These are phyloP conservation scores for Aspergillus fructus DNA, from an alignment of 2,329 filamentous ascomycete species.

Conservation along the genomic window DNA sequence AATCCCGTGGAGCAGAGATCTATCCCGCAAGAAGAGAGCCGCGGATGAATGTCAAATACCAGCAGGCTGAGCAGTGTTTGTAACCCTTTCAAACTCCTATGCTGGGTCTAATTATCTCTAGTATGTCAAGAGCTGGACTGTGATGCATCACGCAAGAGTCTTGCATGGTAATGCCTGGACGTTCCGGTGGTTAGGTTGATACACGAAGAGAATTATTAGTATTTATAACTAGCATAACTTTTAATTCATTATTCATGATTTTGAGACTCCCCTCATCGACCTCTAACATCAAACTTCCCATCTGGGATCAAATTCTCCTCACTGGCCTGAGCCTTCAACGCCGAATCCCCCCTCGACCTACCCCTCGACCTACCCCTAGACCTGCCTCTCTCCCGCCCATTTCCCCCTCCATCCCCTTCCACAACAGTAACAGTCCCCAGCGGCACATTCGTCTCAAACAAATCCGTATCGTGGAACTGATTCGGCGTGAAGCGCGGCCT, in stretches of 20 bases:
- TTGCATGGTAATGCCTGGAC: constrained; percentile 15
- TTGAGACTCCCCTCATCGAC: neutral
- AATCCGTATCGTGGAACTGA: neutral
- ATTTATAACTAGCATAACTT: too few species aligned
- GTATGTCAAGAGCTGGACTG: constrained; percentile 25
- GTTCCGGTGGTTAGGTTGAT: too few species aligned
- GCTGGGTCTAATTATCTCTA: constrained; percentile 10
- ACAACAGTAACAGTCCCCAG: neutral
- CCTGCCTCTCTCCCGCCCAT: neutral
- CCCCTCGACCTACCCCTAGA: neutral
- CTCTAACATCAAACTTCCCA: neutral
- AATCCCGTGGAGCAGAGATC: constrained; percentile 18
- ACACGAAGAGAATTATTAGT: too few species aligned
- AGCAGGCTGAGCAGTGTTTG: constrained; percentile 29
- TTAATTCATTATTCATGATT: too few species aligned
- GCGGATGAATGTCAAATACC: constrained; percentile 24
- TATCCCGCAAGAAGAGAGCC: constrained; percentile 28
- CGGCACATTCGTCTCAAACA: constrained; percentile 3
- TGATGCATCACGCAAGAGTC: neutral
- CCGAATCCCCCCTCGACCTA: neutral
- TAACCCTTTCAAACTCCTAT: neutral
- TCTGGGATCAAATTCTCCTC: neutral
- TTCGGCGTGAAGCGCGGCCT: neutral
- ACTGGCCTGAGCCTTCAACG: neutral
- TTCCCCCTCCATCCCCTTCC: neutral